phyloP scores from a whole-genome alignment of 2,329 filamentous ascomycete genomes.

The Penicillium sp. region DNA sequence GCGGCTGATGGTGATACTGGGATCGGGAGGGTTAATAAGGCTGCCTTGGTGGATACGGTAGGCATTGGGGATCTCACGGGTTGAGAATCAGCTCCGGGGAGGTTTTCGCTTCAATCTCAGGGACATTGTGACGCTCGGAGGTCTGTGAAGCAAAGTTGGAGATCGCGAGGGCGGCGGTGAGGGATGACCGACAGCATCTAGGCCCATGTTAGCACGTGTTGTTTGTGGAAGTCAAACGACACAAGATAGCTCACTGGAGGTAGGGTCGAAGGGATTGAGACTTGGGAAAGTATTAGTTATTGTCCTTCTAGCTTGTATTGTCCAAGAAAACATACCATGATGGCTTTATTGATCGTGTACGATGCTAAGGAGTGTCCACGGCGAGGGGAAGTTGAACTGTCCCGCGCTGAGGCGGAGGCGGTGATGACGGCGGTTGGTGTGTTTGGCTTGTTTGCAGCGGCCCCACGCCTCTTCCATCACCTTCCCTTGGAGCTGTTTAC shows the following conservation, averaged over 20 bases:
- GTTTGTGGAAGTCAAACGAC: slow-evolving; percentile 23
- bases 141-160: slow-evolving; percentile 98
- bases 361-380: slow-evolving; percentile 15
- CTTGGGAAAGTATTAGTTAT: not conserved
- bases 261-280: slow-evolving; percentile 30
- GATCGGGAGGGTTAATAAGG: slow-evolving; percentile 5
- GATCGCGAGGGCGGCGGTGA: slow-evolving; percentile 89
- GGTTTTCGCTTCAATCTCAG: slow-evolving; percentile 90
- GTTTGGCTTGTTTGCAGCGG: slow-evolving; percentile 41
- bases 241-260: slow-evolving; percentile 84
- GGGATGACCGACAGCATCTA: slow-evolving; percentile 67
- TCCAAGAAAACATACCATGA: slow-evolving; percentile 31
- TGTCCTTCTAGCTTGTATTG: no score
- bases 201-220: slow-evolving; percentile 4
- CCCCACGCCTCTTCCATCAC: slow-evolving; percentile 24
- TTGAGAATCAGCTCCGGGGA: slow-evolving; percentile 94
- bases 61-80: slow-evolving; percentile 51
- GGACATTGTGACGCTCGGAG: slow-evolving; percentile 92
- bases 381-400: slow-evolving; percentile 19
- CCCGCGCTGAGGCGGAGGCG: slow-evolving; percentile 13
- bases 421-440: slow-evolving; percentile 13
- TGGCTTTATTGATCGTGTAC: slow-evolving; percentile 8
- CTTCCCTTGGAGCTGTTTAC: slow-evolving; percentile 26
- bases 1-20: slow-evolving; percentile 73
- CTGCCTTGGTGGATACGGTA: not conserved